These are phyloP conservation scores for Amphirosellinia nigrospora DNA, from an alignment of 495 filamentous ascomycete species.

Conservation along the genomic window DNA sequence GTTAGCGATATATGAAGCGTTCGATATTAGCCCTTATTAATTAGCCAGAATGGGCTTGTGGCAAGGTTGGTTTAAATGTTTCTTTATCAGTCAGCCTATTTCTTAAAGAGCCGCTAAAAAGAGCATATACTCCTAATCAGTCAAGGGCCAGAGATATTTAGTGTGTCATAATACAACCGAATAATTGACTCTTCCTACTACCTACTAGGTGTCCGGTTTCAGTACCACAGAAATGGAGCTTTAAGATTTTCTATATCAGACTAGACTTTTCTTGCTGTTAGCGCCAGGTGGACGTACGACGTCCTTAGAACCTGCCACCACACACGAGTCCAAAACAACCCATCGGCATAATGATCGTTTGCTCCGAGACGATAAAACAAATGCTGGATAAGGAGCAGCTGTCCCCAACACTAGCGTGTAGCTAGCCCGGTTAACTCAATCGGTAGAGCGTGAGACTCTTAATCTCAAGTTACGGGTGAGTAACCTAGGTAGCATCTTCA, in stretches of 20 bases:
- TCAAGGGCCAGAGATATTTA: too few relatives aligned
- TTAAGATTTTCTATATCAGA: neutral
- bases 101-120: too few relatives aligned
- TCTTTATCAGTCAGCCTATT: too few relatives aligned
- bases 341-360: neutral
- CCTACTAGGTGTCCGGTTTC: too few relatives aligned
- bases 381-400: neutral
- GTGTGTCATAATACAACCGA: too few relatives aligned
- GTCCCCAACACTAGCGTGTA: neutral
- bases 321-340: neutral
- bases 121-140: too few relatives aligned
- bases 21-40: too few relatives aligned
- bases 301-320: neutral
- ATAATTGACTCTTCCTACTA: too few relatives aligned
- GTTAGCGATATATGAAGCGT: too few relatives aligned
- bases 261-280: neutral
- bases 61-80: too few relatives aligned
- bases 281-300: neutral
- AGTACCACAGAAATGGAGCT: neutral
- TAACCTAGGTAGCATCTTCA: neutral
- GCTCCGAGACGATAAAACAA: neutral
- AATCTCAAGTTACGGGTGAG: too few relatives aligned
- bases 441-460: conserved; percentile 75
- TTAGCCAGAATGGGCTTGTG: too few relatives aligned
- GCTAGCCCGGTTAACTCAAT: conserved; percentile 70